Evolutionary conservation across 257 asterid species (phyloP).

Genomic region (Forsythia viridissima): DNA sequence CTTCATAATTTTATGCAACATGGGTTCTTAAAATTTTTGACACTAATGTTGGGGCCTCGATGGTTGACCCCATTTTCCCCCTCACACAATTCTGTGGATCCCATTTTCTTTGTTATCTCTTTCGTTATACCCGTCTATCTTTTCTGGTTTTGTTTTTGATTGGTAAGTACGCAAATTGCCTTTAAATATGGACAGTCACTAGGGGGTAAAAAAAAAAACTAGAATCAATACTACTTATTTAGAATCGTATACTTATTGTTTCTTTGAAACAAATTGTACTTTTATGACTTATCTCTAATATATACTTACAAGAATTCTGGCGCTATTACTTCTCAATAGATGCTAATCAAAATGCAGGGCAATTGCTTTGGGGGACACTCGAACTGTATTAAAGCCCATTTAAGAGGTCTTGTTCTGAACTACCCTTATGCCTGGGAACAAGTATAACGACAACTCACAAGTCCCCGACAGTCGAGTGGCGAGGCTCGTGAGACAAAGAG

Average conservation of each 20-base stretch:
- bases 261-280: neutral
- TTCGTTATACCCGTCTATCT: slow-evolving; percentile 32
- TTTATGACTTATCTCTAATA: too few relatives aligned
- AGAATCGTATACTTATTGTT: slow-evolving; percentile 18
- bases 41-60: slow-evolving; percentile 20
- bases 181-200: neutral
- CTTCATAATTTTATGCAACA: slow-evolving; percentile 23
- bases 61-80: slow-evolving; percentile 44
- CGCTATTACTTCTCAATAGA: slow-evolving; percentile 34
- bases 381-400: slow-evolving; percentile 40
- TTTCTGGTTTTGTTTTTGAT: slow-evolving; percentile 19
- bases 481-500: slow-evolving; percentile 76
- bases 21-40: slow-evolving; percentile 20
- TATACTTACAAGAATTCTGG: slow-evolving; percentile 26
- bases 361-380: slow-evolving; percentile 38
- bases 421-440: slow-evolving; percentile 74
- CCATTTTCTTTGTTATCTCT: slow-evolving; percentile 44
- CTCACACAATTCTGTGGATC: slow-evolving; percentile 47
- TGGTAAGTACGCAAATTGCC: slow-evolving; percentile 26
- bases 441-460: slow-evolving; percentile 50
- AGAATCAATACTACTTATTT: neutral
- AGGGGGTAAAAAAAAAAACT: slow-evolving; percentile 5
- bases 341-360: slow-evolving; percentile 60
- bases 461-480: slow-evolving; percentile 47
- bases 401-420: slow-evolving; percentile 35